A percentile compares a stretch with the other conserved stretches of the same genome.
These are phyloP conservation scores for Trametes villosa DNA, from an alignment of 768 basidiomycete species.

Conservation along the genomic window DNA sequence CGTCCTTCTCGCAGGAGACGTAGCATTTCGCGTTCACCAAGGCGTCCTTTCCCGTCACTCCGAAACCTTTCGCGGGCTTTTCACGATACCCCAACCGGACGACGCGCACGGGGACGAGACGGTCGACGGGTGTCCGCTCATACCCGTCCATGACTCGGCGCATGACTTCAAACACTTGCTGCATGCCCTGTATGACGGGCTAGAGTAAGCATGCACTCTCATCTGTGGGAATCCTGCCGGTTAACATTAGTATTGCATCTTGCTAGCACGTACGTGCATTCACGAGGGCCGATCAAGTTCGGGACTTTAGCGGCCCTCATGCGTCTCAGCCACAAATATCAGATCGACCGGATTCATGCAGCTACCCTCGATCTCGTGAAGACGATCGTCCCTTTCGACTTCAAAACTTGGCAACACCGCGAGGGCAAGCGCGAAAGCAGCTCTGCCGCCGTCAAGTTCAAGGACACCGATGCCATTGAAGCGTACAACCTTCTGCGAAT, in stretches of 20 bases:
- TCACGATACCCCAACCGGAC: background rate
- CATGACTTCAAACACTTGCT: slow-evolving; percentile 8
- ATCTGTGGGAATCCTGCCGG: too few relatives aligned
- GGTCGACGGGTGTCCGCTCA: background rate
- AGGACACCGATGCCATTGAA: background rate
- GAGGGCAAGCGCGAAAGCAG: background rate
- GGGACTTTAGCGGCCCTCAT: background rate
- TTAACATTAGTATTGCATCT: background rate
- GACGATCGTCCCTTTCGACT: background rate
- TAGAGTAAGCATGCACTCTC: too few relatives aligned
- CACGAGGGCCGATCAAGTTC: background rate
- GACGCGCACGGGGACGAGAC: background rate
- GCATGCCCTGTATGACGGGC: slow-evolving; percentile 7
- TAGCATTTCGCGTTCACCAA: slow-evolving; percentile 1
- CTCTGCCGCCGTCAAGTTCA: background rate
- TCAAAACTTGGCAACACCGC: background rate
- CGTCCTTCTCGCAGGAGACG: slow-evolving; percentile 51
- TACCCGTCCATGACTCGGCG: background rate
- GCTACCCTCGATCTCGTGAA: background rate
- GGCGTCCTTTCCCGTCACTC: slow-evolving; percentile 7
- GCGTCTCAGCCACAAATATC: slow-evolving; percentile 10
- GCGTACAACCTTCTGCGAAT: background rate
- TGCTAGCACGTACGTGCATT: too few relatives aligned
- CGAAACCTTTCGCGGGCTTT: background rate
- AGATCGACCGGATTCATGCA: background rate